Conservation (phyloP, 163 green algal genomes). For the Scenedesmus sp. region DNA sequence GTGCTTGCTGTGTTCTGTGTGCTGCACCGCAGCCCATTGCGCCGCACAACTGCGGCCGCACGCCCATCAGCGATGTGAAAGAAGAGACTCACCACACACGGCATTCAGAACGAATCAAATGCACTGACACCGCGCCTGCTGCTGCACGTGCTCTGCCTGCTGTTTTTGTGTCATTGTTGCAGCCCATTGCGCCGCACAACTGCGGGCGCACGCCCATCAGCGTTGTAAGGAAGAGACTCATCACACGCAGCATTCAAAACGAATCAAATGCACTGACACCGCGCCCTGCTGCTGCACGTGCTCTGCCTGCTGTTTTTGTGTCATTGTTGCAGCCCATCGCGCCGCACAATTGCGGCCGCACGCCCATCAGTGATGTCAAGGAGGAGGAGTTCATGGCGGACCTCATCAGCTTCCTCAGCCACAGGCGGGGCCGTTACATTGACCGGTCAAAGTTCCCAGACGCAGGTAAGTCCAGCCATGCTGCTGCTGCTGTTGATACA, state of each 20-base stretch:
- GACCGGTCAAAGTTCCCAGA: constrained; percentile 54
- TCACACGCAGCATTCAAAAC: too few relatives aligned
- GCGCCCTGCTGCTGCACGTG: background rate
- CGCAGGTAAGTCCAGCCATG: background rate
- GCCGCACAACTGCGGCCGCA: constrained; percentile 54
- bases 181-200: constrained; percentile 42
- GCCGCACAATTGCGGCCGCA: constrained; percentile 56
- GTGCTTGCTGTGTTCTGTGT: background rate
- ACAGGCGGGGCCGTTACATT: constrained; percentile 50
- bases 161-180: background rate
- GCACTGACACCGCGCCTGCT: background rate
- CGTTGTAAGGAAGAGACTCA: constrained; percentile 59
- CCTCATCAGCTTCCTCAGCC: constrained; percentile 65
- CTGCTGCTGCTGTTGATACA: background rate
- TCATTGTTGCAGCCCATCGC: constrained; percentile 36
- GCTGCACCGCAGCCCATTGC: constrained; percentile 21
- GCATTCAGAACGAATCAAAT: too few relatives aligned
- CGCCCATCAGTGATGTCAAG: constrained; percentile 62
- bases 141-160: too few relatives aligned
- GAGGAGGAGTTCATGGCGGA: constrained; percentile 74
- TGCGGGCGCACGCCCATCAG: constrained; percentile 63
- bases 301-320: background rate
- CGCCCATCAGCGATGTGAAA: constrained; percentile 64
- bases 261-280: background rate
- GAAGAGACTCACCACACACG: constrained; percentile 39